Evolutionary conservation across 371 early-diverging fungal species (phyloP).

Genomic region (Parasitella parasitica): DNA sequence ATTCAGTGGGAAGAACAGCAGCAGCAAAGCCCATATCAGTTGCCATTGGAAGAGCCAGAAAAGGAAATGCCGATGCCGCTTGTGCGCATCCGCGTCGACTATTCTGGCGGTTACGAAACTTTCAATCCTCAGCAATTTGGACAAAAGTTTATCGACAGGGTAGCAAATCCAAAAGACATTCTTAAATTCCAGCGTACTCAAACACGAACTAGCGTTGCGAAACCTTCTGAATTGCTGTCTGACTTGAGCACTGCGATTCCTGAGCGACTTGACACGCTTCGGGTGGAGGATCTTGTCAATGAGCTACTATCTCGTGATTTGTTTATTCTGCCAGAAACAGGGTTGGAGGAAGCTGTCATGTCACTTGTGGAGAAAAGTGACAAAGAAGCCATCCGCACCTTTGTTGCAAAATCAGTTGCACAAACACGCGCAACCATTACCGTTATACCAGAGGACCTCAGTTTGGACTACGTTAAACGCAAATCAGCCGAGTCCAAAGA

Average conservation of each 20-base stretch:
- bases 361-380: conserved; percentile 91
- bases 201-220: not conserved
- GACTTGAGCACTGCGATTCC: conserved; percentile 40
- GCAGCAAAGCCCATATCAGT: conserved; percentile 1
- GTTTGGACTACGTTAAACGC: conserved; percentile 15
- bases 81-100: conserved; percentile 85
- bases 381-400: conserved; percentile 70
- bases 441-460: conserved; percentile 7
- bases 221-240: conserved; percentile 15
- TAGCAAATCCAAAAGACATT: conserved; percentile 96
- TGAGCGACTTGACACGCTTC: conserved; percentile 64
- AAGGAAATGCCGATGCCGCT: conserved; percentile 68
- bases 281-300: conserved; percentile 75
- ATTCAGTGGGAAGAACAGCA: conserved; percentile 57
- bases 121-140: conserved; percentile 89
- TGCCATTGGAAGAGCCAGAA: conserved; percentile 5
- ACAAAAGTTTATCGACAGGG: conserved; percentile 73
- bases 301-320: conserved; percentile 72
- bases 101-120: conserved; percentile 76
- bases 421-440: conserved; percentile 5
- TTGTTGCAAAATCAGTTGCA: conserved; percentile 19
- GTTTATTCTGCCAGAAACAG: conserved; percentile 75
- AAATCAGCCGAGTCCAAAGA: conserved; percentile 14
- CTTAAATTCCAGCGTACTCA: conserved; percentile 65
- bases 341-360: conserved; percentile 77